Evolutionary conservation across 2,329 filamentous ascomycete genomes (phyloP), one percentile per base, ranked within the genome.

Genomic region (Xylariaceae sp.): DNA sequence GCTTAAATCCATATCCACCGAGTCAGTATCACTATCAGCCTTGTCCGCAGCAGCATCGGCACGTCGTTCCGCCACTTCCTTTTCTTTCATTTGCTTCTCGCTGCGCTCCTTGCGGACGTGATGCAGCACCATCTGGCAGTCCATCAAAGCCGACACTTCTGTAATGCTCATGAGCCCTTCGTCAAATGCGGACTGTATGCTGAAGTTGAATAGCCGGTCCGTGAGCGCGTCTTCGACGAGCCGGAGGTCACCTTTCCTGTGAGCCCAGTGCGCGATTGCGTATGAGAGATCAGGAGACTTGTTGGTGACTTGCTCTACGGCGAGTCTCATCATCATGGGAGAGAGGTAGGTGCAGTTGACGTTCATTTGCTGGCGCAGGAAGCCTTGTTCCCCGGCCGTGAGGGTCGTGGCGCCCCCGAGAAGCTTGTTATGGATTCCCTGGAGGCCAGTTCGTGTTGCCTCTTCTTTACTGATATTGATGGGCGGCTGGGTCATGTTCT

Each of bases 61-160:
- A 12, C 12, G 9, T 3, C 3, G 6, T 34, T 36, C 21, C 6
- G n/a, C 14, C 26, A 14, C 5, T 6, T 31, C 16, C 8, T 34
- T 24, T 31, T 9, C 12, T 16, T 9, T 6, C 7, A n/a, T n/a
- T n/a, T n/a, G n/a, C n/a, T 23, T 6, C 28, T 55, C 14, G 6
- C 21, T 17, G 8, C 19, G 17, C 5, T 48, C 2, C 6, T 21
- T 23, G 9, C 19, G 21, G 9, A 60, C 12, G 23, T 2, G 6
- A 4, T 29, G 7, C 2, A 58, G 44, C 33, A 33, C 11, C 1
- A 33, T 36, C 43, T 64, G 62, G 19, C 50, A 61, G 11, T 61
- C 50, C 56, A 67, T 64, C 23, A 67, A 53, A 34, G 61, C 53
- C 3, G 34, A 16, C 8, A 62, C 23, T 34, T 63, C 55, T 14